A percentile compares a stretch with the other conserved stretches of the same genome.
phyloP scores from a whole-genome alignment of 345 rosid genomes.

The Mallotus nudiflorus region DNA sequence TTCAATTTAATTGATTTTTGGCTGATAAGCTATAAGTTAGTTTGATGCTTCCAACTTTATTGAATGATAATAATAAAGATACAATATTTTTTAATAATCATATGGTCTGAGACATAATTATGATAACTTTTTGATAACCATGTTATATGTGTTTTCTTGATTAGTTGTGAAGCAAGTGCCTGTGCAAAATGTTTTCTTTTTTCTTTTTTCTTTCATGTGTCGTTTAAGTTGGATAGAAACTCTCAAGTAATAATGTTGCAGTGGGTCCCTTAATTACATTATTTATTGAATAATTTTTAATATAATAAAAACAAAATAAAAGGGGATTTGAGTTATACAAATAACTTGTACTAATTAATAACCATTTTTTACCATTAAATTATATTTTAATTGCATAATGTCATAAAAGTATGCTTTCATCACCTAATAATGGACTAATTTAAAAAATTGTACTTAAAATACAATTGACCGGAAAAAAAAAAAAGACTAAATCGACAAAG shows the following conservation, averaged over 20 bases:
- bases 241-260: neutral
- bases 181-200: neutral
- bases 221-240: neutral
- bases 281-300: too few species aligned
- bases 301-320: too few species aligned
- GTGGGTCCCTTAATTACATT: too few species aligned
- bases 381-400: too few species aligned
- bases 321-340: too few species aligned
- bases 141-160: neutral
- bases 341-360: too few species aligned
- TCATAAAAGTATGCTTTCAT: too few species aligned
- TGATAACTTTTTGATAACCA: neutral
- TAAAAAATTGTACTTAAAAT: neutral
- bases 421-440: too few species aligned
- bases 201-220: neutral
- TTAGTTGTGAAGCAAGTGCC: slow-evolving; percentile 13
- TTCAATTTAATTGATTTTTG: neutral
- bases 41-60: neutral
- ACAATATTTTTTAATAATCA: slow-evolving; percentile 1
- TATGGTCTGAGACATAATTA: slow-evolving; percentile 16
- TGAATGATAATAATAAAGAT: neutral
- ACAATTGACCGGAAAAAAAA: too few species aligned
- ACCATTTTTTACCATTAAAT: too few species aligned
- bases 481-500: neutral
- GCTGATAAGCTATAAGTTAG: neutral